Conservation (phyloP, 805 yeast genomes). For the Maudiozyma serrabonitensis region DNA sequence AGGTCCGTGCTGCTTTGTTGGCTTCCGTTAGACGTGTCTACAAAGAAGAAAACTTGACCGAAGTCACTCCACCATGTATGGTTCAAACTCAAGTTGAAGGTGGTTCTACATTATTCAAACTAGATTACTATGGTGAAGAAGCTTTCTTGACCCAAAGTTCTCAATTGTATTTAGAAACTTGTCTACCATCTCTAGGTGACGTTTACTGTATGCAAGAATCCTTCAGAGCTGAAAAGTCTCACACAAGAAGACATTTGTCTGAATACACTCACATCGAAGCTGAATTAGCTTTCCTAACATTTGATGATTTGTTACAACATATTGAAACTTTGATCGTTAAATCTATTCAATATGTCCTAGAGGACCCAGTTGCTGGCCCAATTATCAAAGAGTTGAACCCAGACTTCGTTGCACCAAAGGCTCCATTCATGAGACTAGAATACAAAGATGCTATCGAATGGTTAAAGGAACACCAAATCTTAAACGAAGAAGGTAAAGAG, state of each 20-base stretch:
- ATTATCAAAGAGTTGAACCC: conserved; percentile 90
- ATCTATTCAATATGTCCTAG: conserved; percentile 64
- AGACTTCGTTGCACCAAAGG: conserved; percentile 65
- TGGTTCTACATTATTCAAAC: conserved; percentile 88
- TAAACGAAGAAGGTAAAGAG: conserved; percentile 87
- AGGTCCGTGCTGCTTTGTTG: conserved; percentile 79
- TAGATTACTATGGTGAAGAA: conserved; percentile 94
- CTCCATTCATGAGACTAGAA: conserved; percentile 86
- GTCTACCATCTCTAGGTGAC: conserved; percentile 93
- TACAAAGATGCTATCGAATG: conserved; percentile 88
- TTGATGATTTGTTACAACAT: conserved; percentile 79
- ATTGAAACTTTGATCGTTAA: conserved; percentile 69
- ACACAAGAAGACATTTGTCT: conserved; percentile 94
- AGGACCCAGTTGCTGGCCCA: conserved; percentile 89
- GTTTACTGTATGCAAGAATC: conserved; percentile 97
- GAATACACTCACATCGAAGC: conserved; percentile 97
- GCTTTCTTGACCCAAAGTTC: conserved; percentile 95
- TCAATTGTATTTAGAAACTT: conserved; percentile 92
- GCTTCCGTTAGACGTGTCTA: conserved; percentile 67
- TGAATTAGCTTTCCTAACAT: conserved; percentile 78
- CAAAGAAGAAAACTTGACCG: conserved; percentile 63
- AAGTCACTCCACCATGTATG: conserved; percentile 99
- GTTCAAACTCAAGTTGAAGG: conserved; percentile 99
- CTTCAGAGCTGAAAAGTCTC: conserved; percentile 97
- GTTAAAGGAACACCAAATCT: conserved; percentile 91